A percentile compares a stretch with the other conserved stretches of the same genome.
These are phyloP conservation scores for Spiraea crenata DNA, from an alignment of 331 rosid genomes.

Conservation along the genomic window DNA sequence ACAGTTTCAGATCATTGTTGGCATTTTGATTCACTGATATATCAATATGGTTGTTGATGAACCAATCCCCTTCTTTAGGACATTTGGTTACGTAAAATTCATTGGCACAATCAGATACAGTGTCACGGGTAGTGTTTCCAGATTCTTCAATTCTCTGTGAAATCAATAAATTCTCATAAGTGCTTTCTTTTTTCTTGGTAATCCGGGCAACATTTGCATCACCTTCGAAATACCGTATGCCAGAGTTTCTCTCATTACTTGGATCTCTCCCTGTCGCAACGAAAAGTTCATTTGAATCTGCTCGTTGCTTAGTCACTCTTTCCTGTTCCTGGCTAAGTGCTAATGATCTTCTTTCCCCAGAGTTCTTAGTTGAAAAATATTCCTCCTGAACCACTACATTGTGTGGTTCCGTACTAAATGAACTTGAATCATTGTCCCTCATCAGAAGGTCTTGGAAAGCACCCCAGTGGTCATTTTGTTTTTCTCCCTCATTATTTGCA, in stretches of 20 bases:
- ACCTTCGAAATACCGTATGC: conserved; percentile 43
- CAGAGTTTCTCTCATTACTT: conserved; percentile 30
- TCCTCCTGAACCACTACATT: conserved; percentile 45
- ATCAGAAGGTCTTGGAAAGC: conserved; percentile 90
- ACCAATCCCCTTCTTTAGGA: conserved; percentile 76
- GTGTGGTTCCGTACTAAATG: conserved; percentile 33
- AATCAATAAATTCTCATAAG: conserved; percentile 56
- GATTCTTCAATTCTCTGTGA: conserved; percentile 49
- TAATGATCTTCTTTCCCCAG: conserved; percentile 41
- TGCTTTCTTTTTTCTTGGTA: conserved; percentile 42
- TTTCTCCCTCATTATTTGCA: conserved; percentile 34
- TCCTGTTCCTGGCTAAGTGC: conserved; percentile 37
- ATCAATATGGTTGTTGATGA: conserved; percentile 41
- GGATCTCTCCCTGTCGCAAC: conserved; percentile 47
- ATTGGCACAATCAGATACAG: conserved; percentile 29
- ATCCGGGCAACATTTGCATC: conserved; percentile 37
- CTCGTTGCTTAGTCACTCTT: conserved; percentile 38
- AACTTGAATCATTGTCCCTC: conserved; percentile 58
- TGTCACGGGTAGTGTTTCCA: conserved; percentile 33
- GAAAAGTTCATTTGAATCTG: conserved; percentile 60
- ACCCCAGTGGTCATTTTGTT: conserved; percentile 65
- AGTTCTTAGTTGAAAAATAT: conserved; percentile 33
- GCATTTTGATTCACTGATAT: conserved; percentile 32
- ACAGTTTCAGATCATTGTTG: conserved; percentile 41
- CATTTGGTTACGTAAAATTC: conserved; percentile 44